Percentiles rank a stretch among this genome's conserved stretches.
Evolutionary conservation across 306 rosid genomes (phyloP).

Genomic region (Begonia loranthoides): DNA sequence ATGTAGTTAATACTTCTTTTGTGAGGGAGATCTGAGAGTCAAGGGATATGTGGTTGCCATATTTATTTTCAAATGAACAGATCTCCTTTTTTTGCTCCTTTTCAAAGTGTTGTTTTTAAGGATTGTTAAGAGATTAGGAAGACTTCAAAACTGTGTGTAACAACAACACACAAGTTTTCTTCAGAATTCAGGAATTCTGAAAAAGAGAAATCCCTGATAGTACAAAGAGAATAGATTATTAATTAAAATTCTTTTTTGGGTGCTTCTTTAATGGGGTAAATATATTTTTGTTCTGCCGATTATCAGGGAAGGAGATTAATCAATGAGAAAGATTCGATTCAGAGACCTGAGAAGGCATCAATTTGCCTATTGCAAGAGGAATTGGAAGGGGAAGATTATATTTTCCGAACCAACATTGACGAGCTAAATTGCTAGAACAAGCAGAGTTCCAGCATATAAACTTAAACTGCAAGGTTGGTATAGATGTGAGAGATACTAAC

Average conservation of each 20-base stretch:
- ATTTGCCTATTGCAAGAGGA: slow-evolving; percentile 62
- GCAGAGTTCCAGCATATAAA: too few relatives aligned
- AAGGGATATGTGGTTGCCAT: not conserved
- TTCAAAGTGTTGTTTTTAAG: not conserved
- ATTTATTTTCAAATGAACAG: too few relatives aligned
- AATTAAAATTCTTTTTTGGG: not conserved
- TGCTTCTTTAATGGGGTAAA: not conserved
- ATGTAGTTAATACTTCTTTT: slow-evolving; percentile 31
- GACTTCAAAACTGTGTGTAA: not conserved
- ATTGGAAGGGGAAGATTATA: slow-evolving; percentile 70
- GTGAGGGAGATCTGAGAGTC: not conserved
- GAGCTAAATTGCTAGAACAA: slow-evolving; percentile 33
- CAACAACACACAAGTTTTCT: too few relatives aligned
- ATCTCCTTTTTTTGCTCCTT: not conserved
- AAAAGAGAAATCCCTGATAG: too few relatives aligned
- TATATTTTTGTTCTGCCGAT: not conserved
- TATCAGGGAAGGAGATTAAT: slow-evolving; percentile 48
- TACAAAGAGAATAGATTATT: too few relatives aligned
- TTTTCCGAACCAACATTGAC: slow-evolving; percentile 56
- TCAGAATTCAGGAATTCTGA: too few relatives aligned
- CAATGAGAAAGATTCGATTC: slow-evolving; percentile 16
- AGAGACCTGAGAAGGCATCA: slow-evolving; percentile 28
- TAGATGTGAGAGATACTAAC: too few relatives aligned
- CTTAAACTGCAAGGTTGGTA: too few relatives aligned
- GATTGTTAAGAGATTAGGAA: not conserved